Evolutionary conservation across 2,329 filamentous ascomycete genomes (phyloP).

Genomic region (Neopestalotiopsis clavispora): DNA sequence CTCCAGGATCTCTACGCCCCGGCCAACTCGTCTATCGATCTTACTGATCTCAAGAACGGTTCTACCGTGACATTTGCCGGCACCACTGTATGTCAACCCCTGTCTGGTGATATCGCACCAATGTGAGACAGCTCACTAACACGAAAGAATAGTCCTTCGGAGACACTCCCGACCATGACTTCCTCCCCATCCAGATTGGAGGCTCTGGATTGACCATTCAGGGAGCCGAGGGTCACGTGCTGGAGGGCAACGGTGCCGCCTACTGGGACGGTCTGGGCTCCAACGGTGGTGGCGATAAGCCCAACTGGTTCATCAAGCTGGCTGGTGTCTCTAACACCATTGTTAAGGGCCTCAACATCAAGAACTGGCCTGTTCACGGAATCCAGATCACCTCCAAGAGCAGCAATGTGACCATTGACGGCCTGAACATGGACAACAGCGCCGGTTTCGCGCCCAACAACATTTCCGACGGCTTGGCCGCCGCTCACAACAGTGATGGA

Average conservation of each 20-base stretch:
- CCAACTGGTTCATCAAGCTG: conserved; percentile 40
- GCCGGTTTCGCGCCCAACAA: conserved; percentile 17
- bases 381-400: conserved; percentile 10
- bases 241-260: conserved; percentile 22
- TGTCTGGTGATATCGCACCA: background rate
- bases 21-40: conserved; percentile 40
- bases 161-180: conserved; percentile 8
- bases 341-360: conserved; percentile 35
- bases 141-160: background rate
- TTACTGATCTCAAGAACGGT: conserved; percentile 36
- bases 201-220: conserved; percentile 25
- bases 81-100: conserved; percentile 19
- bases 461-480: conserved; percentile 27
- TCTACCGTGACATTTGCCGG: conserved; percentile 34
- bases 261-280: conserved; percentile 17
- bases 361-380: conserved; percentile 30
- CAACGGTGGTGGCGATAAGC: conserved; percentile 12
- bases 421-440: conserved; percentile 27
- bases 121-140: background rate
- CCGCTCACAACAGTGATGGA: conserved; percentile 58
- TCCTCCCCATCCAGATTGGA: conserved; percentile 21
- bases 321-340: conserved; percentile 48
- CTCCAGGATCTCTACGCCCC: conserved; percentile 41
- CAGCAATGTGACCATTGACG: conserved; percentile 5
- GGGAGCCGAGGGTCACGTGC: conserved; percentile 24